Percentiles rank a stretch among this genome's conserved stretches.
Evolutionary conservation across 23 red algal genomes (phyloP).

Genomic region (Gracilaria gracilis): DNA sequence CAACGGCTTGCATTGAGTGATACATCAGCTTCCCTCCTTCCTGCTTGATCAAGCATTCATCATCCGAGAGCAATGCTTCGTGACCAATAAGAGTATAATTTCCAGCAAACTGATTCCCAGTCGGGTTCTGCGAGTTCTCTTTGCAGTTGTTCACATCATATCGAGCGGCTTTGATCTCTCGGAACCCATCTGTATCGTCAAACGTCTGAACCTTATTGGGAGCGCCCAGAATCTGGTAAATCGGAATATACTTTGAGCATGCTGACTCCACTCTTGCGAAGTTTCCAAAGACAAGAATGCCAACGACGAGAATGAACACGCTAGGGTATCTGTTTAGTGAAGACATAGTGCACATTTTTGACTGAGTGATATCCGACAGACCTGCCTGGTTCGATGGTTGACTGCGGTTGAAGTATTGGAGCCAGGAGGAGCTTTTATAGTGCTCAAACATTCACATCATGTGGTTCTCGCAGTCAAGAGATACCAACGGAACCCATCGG

Average conservation of each 20-base stretch:
- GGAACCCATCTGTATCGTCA: slow-evolving; percentile 55
- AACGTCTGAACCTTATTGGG: slow-evolving; percentile 50
- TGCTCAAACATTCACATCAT: no score
- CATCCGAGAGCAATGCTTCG: slow-evolving; percentile 28
- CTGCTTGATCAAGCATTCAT: slow-evolving; percentile 43
- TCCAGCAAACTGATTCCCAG: slow-evolving; percentile 56
- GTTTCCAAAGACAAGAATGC: neutral
- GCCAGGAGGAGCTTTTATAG: neutral
- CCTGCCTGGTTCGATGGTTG: neutral
- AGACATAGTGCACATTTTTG: neutral
- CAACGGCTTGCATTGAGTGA: slow-evolving; percentile 68
- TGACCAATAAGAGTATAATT: slow-evolving; percentile 64
- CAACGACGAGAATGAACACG: neutral
- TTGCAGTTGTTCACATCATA: slow-evolving; percentile 58
- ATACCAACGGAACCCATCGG: no score
- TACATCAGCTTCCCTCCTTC: slow-evolving; percentile 25
- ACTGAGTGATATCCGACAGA: neutral
- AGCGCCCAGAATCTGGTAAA: slow-evolving; percentile 49
- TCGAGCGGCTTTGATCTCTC: slow-evolving; percentile 38
- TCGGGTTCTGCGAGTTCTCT: slow-evolving; percentile 29
- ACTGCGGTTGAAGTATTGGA: neutral
- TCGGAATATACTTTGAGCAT: slow-evolving; percentile 41
- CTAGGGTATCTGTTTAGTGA: neutral
- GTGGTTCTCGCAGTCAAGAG: no score
- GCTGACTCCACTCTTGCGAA: neutral